phyloP scores from a whole-genome alignment of 768 basidiomycete species.

The Tubosaeta sp. region DNA sequence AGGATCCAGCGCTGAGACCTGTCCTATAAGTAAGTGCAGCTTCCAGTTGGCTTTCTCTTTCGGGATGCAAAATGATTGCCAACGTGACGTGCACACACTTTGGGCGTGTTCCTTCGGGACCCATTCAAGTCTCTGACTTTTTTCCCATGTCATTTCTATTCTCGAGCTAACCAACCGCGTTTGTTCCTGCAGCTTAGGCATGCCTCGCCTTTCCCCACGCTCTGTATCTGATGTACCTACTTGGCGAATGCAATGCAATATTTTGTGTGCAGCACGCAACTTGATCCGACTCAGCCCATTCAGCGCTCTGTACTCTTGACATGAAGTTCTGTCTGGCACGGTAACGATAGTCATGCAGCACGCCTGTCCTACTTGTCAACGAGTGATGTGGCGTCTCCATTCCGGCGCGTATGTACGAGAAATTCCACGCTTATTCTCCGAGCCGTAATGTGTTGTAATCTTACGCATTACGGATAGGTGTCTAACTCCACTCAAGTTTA shows the following conservation, averaged over 20 bases:
- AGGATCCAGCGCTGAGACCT: neutral
- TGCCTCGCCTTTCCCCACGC: neutral
- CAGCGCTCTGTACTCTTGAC: neutral
- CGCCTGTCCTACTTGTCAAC: neutral
- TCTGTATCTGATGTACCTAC: slow-evolving; percentile 15
- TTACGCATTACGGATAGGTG: slow-evolving; percentile 14
- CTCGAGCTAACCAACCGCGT: slow-evolving; percentile 17
- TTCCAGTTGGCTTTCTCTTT: slow-evolving; percentile 4
- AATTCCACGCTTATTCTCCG: slow-evolving; percentile 6
- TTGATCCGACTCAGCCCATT: too few species aligned
- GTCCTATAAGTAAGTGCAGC: slow-evolving; percentile 10
- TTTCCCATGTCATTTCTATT: neutral
- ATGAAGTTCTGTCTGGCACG: neutral
- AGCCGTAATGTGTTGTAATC: slow-evolving; percentile 17
- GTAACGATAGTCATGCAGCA: neutral
- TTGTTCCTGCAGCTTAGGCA: neutral
- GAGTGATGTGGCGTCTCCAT: slow-evolving; percentile 22
- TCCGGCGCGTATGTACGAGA: slow-evolving; percentile 7
- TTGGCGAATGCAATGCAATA: slow-evolving; percentile 7
- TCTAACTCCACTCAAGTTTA: slow-evolving; percentile 6
- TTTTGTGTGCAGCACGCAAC: neutral
- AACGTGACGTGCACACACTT: slow-evolving; percentile 56
- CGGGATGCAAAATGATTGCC: slow-evolving; percentile 46
- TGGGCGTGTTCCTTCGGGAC: slow-evolving; percentile 66
- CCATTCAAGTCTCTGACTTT: slow-evolving; percentile 79